Conservation (phyloP, 192 early-diverging fungal genomes). For the Ambispora gerdemannii region DNA sequence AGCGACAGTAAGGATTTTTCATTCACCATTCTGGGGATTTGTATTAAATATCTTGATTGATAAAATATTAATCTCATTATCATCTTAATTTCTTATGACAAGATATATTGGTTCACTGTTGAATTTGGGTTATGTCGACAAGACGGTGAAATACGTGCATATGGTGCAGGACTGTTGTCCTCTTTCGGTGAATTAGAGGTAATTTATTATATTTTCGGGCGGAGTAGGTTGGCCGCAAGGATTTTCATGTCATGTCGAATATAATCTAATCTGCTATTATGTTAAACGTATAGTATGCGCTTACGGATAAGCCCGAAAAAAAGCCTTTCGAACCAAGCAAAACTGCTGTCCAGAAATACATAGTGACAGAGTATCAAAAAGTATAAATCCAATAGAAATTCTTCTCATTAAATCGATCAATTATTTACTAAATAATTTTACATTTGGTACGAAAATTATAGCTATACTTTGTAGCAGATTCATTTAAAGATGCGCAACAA, state of each 20-base stretch:
- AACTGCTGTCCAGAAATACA: constrained; percentile 70
- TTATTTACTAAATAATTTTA: constrained; percentile 6
- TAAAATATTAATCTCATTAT: background rate
- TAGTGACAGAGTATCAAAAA: constrained; percentile 92
- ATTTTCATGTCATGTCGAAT: background rate
- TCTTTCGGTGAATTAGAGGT: constrained; percentile 91
- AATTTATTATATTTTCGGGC: background rate
- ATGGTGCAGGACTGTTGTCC: constrained; percentile 88
- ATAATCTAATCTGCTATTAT: background rate
- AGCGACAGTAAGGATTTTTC: constrained; percentile 51
- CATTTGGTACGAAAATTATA: constrained; percentile 29
- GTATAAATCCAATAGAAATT: constrained; percentile 30
- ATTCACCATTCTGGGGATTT: background rate
- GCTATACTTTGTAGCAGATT: constrained; percentile 89
- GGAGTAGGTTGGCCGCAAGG: background rate
- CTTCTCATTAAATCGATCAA: background rate
- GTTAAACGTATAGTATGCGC: constrained; percentile 53
- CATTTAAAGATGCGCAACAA: constrained; percentile 89
- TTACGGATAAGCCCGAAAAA: constrained; percentile 76
- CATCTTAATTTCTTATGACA: background rate
- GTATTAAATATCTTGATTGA: background rate
- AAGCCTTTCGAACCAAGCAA: constrained; percentile 82
- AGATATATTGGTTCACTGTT: constrained; percentile 87
- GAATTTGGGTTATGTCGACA: constrained; percentile 90
- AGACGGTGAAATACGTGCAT: constrained; percentile 73